Evolutionary conservation across 805 yeast species (phyloP).

Genomic region (Wickerhamiella sorbophila): DNA sequence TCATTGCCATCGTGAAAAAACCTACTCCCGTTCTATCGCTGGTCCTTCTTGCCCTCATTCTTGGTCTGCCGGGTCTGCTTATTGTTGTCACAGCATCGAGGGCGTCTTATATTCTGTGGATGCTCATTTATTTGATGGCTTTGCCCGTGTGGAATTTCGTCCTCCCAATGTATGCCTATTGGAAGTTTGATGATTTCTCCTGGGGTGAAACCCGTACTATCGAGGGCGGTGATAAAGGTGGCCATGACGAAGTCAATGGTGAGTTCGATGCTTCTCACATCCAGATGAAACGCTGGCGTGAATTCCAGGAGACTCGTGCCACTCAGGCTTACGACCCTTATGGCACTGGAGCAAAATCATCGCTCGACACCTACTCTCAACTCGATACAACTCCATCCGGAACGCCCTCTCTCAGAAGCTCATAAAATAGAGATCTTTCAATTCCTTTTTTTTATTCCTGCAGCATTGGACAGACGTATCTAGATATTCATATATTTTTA

Average conservation of each 20-base stretch:
- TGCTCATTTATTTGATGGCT: constrained; percentile 61
- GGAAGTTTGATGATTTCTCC: constrained; percentile 92
- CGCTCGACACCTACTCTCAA: background rate
- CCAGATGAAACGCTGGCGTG: constrained; percentile 88
- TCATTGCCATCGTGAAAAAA: constrained; percentile 49
- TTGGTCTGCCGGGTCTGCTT: constrained; percentile 74
- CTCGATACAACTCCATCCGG: background rate
- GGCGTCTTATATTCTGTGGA: constrained; percentile 59
- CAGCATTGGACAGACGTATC: too few relatives aligned
- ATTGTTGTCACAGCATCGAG: constrained; percentile 72
- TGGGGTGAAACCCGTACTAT: constrained; percentile 94
- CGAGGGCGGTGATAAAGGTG: constrained; percentile 49
- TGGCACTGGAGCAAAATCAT: background rate
- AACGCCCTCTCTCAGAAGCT: background rate
- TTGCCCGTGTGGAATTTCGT: constrained; percentile 92
- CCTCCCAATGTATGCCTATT: constrained; percentile 70
- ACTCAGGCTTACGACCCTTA: constrained; percentile 2
- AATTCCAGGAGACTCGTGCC: constrained; percentile 65
- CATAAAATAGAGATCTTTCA: too few relatives aligned
- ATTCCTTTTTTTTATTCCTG: background rate
- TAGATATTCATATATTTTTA: too few relatives aligned
- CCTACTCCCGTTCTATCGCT: constrained; percentile 73
- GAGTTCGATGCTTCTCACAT: constrained; percentile 84
- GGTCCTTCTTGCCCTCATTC: constrained; percentile 56
- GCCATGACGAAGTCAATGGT: constrained; percentile 59